A percentile compares a stretch with the other conserved stretches of the same genome.
Evolutionary conservation across 129 eudicot species (phyloP).

Genomic region (Chrysanthemum lavandulifolium): DNA sequence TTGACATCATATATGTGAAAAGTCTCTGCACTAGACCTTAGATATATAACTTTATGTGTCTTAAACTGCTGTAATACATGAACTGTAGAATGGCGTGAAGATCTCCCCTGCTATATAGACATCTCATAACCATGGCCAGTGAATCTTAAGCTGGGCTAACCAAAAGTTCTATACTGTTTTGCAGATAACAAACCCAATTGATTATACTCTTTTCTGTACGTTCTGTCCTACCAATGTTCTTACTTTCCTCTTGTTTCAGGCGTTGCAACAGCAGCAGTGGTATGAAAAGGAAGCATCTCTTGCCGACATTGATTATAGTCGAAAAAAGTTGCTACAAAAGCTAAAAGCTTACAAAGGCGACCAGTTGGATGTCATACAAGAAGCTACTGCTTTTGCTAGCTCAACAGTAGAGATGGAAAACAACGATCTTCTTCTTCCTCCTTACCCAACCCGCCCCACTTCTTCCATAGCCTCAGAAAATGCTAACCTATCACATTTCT

Average conservation of each 20-base stretch:
- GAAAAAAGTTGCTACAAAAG: slow-evolving; percentile 68
- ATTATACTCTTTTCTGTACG: neutral
- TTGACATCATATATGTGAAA: too few relatives aligned
- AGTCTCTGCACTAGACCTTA: too few relatives aligned
- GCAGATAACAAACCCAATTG: neutral
- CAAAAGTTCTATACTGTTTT: neutral
- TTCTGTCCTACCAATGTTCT: slow-evolving; percentile 2
- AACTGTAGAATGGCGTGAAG: too few relatives aligned
- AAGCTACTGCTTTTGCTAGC: slow-evolving; percentile 81
- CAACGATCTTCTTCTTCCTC: slow-evolving; percentile 81
- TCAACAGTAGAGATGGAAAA: slow-evolving; percentile 63
- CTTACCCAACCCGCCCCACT: slow-evolving; percentile 75
- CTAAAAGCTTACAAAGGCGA: slow-evolving; percentile 77
- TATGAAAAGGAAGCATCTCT: slow-evolving; percentile 78
- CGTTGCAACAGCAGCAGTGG: slow-evolving; percentile 85
- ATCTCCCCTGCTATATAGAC: too few relatives aligned
- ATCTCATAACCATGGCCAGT: neutral
- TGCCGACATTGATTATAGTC: slow-evolving; percentile 72
- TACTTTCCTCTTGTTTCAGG: slow-evolving; percentile 33
- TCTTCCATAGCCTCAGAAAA: slow-evolving; percentile 30
- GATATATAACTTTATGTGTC: too few relatives aligned
- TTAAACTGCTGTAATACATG: too few relatives aligned
- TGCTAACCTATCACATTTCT: slow-evolving; percentile 34
- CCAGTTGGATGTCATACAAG: slow-evolving; percentile 68
- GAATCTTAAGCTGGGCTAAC: neutral